phyloP scores from a whole-genome alignment of 2,329 filamentous ascomycete genomes.

The Chaetomium olivaceum region DNA sequence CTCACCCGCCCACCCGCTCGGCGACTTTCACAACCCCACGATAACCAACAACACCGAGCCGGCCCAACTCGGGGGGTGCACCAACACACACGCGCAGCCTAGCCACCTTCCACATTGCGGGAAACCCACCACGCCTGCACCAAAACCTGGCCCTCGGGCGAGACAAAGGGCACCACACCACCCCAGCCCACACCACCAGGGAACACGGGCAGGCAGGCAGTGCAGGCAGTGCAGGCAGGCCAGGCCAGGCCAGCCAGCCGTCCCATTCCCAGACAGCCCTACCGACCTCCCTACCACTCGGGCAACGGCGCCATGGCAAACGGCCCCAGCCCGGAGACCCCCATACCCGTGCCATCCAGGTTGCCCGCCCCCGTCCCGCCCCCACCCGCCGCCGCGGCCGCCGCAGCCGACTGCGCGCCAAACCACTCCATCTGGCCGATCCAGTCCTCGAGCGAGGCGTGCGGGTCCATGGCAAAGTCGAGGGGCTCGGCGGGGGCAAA shows the following conservation, averaged over 20 bases:
- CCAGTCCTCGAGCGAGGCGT: slow-evolving; percentile 45
- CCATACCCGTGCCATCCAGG: background rate
- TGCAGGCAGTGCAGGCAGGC: no score
- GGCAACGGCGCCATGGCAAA: slow-evolving; percentile 31
- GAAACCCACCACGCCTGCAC: background rate
- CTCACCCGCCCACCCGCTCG: background rate
- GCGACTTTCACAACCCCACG: background rate
- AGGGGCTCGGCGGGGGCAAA: background rate
- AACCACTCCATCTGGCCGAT: slow-evolving; percentile 47
- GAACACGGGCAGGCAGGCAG: no score
- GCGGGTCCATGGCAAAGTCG: slow-evolving; percentile 23
- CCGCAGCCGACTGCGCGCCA: slow-evolving; percentile 42
- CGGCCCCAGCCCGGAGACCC: slow-evolving; percentile 25
- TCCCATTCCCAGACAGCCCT: background rate
- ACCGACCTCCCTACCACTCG: no score
- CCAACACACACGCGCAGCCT: background rate
- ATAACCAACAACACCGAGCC: background rate
- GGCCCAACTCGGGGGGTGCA: background rate
- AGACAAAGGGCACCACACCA: background rate
- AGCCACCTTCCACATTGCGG: background rate
- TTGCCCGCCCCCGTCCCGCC: no score
- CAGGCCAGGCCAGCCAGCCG: no score
- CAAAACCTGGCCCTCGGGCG: background rate
- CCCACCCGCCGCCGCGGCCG: no score
- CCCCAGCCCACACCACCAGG: no score